Conservation (phyloP, 768 basidiomycete genomes). For the Rhodocollybia butyracea region DNA sequence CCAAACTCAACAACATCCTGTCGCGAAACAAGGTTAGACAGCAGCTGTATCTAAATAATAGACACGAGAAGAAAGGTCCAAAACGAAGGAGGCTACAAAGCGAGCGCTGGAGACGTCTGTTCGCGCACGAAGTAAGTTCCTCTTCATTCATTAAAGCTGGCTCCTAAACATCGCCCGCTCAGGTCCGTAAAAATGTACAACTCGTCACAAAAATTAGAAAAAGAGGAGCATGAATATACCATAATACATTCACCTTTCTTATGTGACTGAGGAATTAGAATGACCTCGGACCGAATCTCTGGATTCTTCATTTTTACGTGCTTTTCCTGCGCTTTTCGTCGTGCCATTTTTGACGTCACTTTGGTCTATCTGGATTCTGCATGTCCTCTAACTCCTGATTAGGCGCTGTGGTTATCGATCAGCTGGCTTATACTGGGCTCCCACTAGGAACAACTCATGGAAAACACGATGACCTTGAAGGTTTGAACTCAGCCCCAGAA, state of each 20-base stretch:
- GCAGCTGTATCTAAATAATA: constrained; percentile 45
- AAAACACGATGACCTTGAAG: constrained; percentile 11
- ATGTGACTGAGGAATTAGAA: not conserved
- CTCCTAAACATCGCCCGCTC: constrained; percentile 13
- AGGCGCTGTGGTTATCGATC: constrained; percentile 1
- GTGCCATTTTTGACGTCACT: constrained; percentile 6
- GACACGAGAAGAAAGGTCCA: constrained; percentile 83
- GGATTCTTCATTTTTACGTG: not conserved
- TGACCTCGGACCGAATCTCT: constrained; percentile 1
- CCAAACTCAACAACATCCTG: constrained; percentile 48
- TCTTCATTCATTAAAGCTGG: constrained; percentile 9
- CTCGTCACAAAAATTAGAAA: constrained; percentile 76
- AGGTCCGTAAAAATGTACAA: constrained; percentile 84
- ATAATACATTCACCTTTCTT: not conserved
- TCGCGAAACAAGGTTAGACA: constrained; percentile 50
- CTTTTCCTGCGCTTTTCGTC: not conserved
- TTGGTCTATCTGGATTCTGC: not conserved
- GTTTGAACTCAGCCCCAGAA: not conserved
- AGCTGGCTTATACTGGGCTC: not conserved
- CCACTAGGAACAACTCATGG: constrained; percentile 10
- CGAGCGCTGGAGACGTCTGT: constrained; percentile 75
- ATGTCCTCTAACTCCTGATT: not conserved
- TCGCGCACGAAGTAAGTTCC: constrained; percentile 68
- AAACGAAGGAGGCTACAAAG: constrained; percentile 74
- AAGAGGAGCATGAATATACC: constrained; percentile 55